Evolutionary conservation across 495 filamentous ascomycete species (phyloP).

Genomic region (Xylaria grammica): DNA sequence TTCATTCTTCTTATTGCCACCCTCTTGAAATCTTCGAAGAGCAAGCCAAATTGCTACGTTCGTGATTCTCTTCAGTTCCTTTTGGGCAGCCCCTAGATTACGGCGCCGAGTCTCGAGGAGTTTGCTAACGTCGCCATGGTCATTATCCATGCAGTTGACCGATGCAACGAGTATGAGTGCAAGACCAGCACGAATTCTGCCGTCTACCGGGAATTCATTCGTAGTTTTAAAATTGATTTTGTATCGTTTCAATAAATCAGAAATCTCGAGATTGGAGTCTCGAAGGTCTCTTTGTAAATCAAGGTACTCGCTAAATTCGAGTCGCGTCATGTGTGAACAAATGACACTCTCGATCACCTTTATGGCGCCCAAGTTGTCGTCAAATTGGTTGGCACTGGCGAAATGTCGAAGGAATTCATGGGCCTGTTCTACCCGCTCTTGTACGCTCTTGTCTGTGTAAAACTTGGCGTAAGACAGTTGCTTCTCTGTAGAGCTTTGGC

Average conservation of each 20-base stretch:
- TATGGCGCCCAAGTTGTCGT: constrained; percentile 25
- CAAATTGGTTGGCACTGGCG: constrained; percentile 40
- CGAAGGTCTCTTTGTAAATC: constrained; percentile 33
- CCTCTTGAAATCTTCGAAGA: constrained; percentile 27
- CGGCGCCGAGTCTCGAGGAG: not conserved
- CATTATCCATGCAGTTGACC: constrained; percentile 4
- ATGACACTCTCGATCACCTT: constrained; percentile 23
- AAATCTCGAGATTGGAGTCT: constrained; percentile 18
- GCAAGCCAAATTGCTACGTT: constrained; percentile 46
- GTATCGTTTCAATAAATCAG: constrained; percentile 1
- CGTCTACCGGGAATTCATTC: constrained; percentile 14
- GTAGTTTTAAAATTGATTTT: constrained; percentile 9
- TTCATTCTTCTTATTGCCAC: constrained; percentile 9
- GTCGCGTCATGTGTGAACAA: constrained; percentile 26
- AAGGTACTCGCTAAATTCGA: constrained; percentile 28
- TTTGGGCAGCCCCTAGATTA: not conserved
- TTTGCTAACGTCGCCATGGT: constrained; percentile 27
- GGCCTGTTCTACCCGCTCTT: constrained; percentile 38
- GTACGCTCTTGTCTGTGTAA: constrained; percentile 34
- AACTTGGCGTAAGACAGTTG: constrained; percentile 34
- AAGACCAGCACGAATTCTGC: constrained; percentile 10
- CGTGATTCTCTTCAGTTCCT: constrained; percentile 17
- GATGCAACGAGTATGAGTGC: constrained; percentile 18
- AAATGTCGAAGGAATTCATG: constrained; percentile 36
- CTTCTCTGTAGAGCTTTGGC: constrained; percentile 38